Evolutionary conservation across 768 basidiomycete genomes (phyloP).

Genomic region (Rubroboletus pulcherrimus): DNA sequence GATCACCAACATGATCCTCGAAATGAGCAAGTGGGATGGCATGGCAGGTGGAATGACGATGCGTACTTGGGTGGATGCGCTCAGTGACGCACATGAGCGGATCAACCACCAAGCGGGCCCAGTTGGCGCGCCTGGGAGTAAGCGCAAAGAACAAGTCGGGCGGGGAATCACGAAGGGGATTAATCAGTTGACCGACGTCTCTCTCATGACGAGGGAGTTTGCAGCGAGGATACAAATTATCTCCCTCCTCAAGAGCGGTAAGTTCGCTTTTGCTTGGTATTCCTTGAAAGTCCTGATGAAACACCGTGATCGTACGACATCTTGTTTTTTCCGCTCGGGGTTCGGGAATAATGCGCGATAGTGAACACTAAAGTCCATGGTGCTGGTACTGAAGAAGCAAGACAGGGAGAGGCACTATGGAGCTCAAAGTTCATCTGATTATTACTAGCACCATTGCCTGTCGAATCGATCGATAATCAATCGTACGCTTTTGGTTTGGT

Average conservation of each 20-base stretch:
- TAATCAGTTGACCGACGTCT: constrained; percentile 46
- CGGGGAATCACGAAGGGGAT: constrained; percentile 50
- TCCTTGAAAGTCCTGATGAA: not conserved
- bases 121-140: constrained; percentile 10
- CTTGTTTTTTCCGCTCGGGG: not conserved
- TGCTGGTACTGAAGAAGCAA: constrained; percentile 45
- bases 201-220: constrained; percentile 52
- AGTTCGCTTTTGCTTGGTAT: constrained; percentile 16
- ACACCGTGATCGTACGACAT: not conserved
- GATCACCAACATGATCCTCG: constrained; percentile 51
- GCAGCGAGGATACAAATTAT: constrained; percentile 53
- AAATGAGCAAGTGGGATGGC: constrained; percentile 54
- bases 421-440: constrained; percentile 49
- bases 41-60: constrained; percentile 56
- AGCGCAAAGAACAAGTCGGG: constrained; percentile 41
- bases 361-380: constrained; percentile 48
- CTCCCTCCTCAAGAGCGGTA: constrained; percentile 48
- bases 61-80: constrained; percentile 49
- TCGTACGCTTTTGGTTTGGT: not conserved
- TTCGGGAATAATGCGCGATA: constrained; percentile 10
- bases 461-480: not conserved
- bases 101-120: constrained; percentile 6
- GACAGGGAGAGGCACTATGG: constrained; percentile 49
- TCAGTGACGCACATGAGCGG: constrained; percentile 42
- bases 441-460: not conserved